phyloP scores from a whole-genome alignment of 164 flowering plant genomes.

The Magnolia changhungtana region DNA sequence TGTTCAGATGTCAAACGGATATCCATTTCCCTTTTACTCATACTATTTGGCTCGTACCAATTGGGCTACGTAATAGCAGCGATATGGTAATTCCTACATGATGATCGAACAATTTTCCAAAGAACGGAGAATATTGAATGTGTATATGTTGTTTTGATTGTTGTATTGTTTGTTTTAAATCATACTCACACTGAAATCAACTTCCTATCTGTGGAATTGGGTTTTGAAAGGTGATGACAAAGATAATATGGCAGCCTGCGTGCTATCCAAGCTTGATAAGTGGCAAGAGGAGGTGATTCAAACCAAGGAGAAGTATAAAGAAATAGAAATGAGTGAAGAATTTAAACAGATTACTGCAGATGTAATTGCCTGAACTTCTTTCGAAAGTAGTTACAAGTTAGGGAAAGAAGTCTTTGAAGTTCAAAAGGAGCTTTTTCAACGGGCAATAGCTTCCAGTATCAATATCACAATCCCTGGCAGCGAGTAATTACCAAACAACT shows the following conservation, averaged over 20 bases:
- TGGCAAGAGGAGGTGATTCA: constrained; percentile 20
- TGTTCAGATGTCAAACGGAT: too few relatives aligned
- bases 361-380: constrained; percentile 36
- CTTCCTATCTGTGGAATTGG: background rate
- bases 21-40: too few relatives aligned
- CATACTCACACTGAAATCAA: background rate
- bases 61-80: too few relatives aligned
- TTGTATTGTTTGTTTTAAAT: too few relatives aligned
- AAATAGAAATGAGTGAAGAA: constrained; percentile 20
- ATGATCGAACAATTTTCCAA: too few relatives aligned
- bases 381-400: constrained; percentile 26
- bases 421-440: constrained; percentile 24
- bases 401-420: constrained; percentile 30
- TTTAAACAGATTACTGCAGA: constrained; percentile 27
- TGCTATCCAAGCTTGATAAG: constrained; percentile 11
- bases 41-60: too few relatives aligned
- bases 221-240: constrained; percentile 14
- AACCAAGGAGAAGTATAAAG: constrained; percentile 8
- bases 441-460: constrained; percentile 8
- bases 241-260: constrained; percentile 26
- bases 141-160: too few relatives aligned
- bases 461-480: constrained; percentile 27
- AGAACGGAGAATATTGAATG: too few relatives aligned
- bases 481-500: constrained; percentile 12
- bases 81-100: too few relatives aligned